Evolutionary conservation across 768 basidiomycete species (phyloP).

Genomic region (Pleurotus salmoneostramineus): DNA sequence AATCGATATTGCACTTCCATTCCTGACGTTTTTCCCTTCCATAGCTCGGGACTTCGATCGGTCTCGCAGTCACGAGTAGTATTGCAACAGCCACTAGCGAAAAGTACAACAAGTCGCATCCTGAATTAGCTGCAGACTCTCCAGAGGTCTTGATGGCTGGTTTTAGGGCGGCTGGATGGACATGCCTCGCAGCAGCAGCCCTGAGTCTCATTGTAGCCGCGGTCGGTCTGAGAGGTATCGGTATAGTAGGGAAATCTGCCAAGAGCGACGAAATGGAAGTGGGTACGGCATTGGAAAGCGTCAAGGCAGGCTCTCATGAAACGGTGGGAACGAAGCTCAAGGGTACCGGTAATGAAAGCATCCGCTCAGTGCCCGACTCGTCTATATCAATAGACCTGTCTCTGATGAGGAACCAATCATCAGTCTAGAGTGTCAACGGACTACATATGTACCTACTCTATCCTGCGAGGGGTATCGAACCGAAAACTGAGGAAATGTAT

Average conservation of each 20-base stretch:
- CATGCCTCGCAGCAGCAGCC: conserved; percentile 12
- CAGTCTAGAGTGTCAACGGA: not conserved
- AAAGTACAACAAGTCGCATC: conserved; percentile 17
- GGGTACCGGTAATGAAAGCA: conserved; percentile 5
- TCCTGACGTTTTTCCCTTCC: not conserved
- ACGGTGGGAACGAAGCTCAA: conserved; percentile 5
- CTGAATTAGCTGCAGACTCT: conserved; percentile 14
- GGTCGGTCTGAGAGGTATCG: conserved; percentile 15
- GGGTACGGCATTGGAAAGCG: not conserved
- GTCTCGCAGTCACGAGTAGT: conserved; percentile 26
- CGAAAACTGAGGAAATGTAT: too few relatives aligned
- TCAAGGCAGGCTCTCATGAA: conserved; percentile 3
- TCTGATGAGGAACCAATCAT: not conserved
- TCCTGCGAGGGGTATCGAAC: too few relatives aligned
- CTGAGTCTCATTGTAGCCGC: conserved; percentile 12
- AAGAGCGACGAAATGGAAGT: conserved; percentile 11
- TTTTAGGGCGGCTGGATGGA: conserved; percentile 27
- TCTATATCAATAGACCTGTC: conserved; percentile 3
- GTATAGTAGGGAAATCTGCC: conserved; percentile 11
- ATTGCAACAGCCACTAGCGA: conserved; percentile 23
- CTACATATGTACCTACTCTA: too few relatives aligned
- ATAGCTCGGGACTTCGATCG: conserved; percentile 30
- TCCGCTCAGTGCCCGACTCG: conserved; percentile 6
- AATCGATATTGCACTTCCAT: not conserved
- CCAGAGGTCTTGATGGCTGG: conserved; percentile 29